Percentiles rank a stretch among this genome's conserved stretches.
Evolutionary conservation across 2,329 filamentous ascomycete genomes (phyloP).

Genomic region (Phyllosticta citriasiana): DNA sequence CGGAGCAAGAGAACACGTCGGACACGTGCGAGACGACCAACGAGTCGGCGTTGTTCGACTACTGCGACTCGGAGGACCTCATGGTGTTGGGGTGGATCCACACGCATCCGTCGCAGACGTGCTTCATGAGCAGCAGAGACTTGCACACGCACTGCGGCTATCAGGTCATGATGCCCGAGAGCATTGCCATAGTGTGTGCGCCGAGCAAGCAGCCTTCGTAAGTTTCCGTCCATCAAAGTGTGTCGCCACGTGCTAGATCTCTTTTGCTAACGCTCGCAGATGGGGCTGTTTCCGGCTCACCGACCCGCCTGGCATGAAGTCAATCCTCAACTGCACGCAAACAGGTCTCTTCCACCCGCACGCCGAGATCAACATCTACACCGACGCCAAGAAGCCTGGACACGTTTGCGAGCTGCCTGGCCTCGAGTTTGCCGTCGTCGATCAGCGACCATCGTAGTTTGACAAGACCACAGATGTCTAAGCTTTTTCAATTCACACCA

Average conservation of each 20-base stretch:
- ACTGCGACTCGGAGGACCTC: slow-evolving; percentile 73
- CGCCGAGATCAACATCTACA: slow-evolving; percentile 62
- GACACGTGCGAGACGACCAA: slow-evolving; percentile 95
- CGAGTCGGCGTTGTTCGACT: slow-evolving; percentile 75
- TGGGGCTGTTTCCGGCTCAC: slow-evolving; percentile 91
- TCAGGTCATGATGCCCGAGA: slow-evolving; percentile 93
- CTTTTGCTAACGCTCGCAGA: slow-evolving; percentile 32
- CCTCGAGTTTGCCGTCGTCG: slow-evolving; percentile 54
- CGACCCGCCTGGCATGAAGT: slow-evolving; percentile 78
- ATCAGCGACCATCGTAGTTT: slow-evolving; percentile 39
- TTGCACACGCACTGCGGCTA: slow-evolving; percentile 90
- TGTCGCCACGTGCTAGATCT: too few species aligned
- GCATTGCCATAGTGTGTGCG: slow-evolving; percentile 92
- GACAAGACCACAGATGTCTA: neutral
- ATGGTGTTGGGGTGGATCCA: slow-evolving; percentile 95
- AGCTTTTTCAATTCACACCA: too few species aligned
- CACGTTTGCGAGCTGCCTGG: slow-evolving; percentile 50
- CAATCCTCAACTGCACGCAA: slow-evolving; percentile 71
- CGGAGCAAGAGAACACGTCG: slow-evolving; percentile 77
- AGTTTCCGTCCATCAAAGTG: slow-evolving; percentile 24
- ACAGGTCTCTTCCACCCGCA: slow-evolving; percentile 78
- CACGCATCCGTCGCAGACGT: slow-evolving; percentile 91
- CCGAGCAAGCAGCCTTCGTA: slow-evolving; percentile 69
- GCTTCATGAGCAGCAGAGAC: slow-evolving; percentile 93
- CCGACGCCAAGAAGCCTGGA: slow-evolving; percentile 52